Evolutionary conservation across 148 eudicot genomes (phyloP), one percentile per base, ranked within the genome.

Genomic region (Agrostemma githago): DNA sequence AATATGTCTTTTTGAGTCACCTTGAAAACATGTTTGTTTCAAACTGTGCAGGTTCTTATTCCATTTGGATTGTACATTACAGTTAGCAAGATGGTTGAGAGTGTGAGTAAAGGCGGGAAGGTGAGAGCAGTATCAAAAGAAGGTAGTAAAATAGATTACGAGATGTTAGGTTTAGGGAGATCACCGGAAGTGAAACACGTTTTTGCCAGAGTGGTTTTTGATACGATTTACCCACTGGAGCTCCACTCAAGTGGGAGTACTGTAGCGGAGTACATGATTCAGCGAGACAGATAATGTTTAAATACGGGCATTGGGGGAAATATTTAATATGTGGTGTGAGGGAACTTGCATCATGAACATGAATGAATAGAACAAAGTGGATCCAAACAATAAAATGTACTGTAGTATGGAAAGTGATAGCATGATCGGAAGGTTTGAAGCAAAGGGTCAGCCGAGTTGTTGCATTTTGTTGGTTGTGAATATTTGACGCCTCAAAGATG

Each of bases 131-230:
- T 83, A 42, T 44, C 91, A 0, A 93, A 93, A 78, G 83, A 86
- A 73, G 95, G 90, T 60, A 76, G 83, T 21, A 83, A 82, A 75
- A 87, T 93, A 60, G 83, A 93, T 79, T 84, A 88, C 64, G 84
- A 88, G 37, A 67, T 77, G 86, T 80, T 93, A 74, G 86, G 90
- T 62, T 3, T 58, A 59, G 97, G 97, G 71, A 84, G 78, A 70
- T 42, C 87, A 74, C 79, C 72, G 66, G 98, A 91, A 84, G 84
- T 88, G 56, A 80, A 95, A 37, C 93, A 88, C 58, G 84, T 87
- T 26, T 89, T 94, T 82, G 95, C 97, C 1, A 88, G 98, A 81
- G 80, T 89, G 60, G 89, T 91, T 51, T 94, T 89, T 72, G 96
- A 91, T 80, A 84, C 97, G 17, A 60, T 91, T 62, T 91, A 84